phyloP scores from a whole-genome alignment of 495 filamentous ascomycete genomes.

The Xylaria nigripes region DNA sequence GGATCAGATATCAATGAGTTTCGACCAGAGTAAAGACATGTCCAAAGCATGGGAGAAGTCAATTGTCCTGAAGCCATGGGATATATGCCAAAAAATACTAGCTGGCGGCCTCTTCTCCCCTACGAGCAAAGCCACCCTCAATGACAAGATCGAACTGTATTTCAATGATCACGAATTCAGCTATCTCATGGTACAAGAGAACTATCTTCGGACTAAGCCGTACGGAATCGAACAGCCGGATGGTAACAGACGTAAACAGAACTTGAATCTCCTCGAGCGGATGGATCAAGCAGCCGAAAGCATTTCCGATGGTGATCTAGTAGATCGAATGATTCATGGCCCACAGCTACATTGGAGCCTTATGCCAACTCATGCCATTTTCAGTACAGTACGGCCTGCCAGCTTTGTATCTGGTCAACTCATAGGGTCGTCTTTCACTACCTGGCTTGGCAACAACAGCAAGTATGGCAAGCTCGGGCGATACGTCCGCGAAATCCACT shows the following conservation, averaged over 20 bases:
- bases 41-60: slow-evolving; percentile 98
- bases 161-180: slow-evolving; percentile 99
- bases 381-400: slow-evolving; percentile 89
- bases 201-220: slow-evolving; percentile 81
- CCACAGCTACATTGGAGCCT: slow-evolving; percentile 96
- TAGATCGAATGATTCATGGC: slow-evolving; percentile 97
- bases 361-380: slow-evolving; percentile 95
- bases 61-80: slow-evolving; percentile 93
- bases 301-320: slow-evolving; percentile 94
- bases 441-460: slow-evolving; percentile 93
- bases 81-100: slow-evolving; percentile 88
- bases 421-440: slow-evolving; percentile 58
- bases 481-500: slow-evolving; percentile 88
- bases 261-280: slow-evolving; percentile 74
- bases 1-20: slow-evolving; percentile 70
- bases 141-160: slow-evolving; percentile 97
- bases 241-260: slow-evolving; percentile 47
- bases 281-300: slow-evolving; percentile 82
- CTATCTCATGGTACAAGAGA: slow-evolving; percentile 95
- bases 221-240: slow-evolving; percentile 51
- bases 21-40: slow-evolving; percentile 79
- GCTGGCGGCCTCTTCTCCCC: slow-evolving; percentile 77
- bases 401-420: slow-evolving; percentile 78
- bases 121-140: slow-evolving; percentile 73
- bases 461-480: slow-evolving; percentile 78